These are phyloP conservation scores for Alliaria petiolata DNA, from an alignment of 345 rosid species.

Conservation along the genomic window DNA sequence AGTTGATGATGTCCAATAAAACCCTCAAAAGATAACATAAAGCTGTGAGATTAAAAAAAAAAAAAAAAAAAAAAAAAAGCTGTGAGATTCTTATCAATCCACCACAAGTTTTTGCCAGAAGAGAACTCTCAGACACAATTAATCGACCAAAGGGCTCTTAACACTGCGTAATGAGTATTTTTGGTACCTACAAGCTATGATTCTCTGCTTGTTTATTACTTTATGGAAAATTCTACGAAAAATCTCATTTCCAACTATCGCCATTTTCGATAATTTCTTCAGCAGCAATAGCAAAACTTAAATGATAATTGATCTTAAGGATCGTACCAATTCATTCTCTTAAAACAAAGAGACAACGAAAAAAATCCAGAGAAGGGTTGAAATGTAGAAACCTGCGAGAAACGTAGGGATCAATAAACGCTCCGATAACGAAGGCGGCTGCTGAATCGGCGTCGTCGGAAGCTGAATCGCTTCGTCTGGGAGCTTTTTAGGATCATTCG, in stretches of 20 bases:
- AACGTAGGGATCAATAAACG: constrained; percentile 56
- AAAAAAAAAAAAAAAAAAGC: too few species aligned
- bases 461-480: not conserved
- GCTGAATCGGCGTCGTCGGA: constrained; percentile 20
- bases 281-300: not conserved
- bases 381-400: constrained; percentile 48
- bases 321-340: not conserved
- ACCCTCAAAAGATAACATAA: not conserved
- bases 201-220: not conserved
- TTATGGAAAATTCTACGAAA: not conserved
- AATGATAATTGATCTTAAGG: not conserved
- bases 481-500: constrained; percentile 25
- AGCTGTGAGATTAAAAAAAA: too few species aligned
- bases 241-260: not conserved
- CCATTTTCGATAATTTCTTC: not conserved
- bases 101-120: not conserved
- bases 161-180: not conserved
- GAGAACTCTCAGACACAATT: not conserved
- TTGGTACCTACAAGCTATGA: not conserved
- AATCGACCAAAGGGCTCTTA: not conserved
- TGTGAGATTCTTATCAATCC: not conserved
- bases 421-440: constrained; percentile 37
- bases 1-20: too few species aligned
- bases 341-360: not conserved
- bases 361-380: not conserved